phyloP scores from a whole-genome alignment of 306 rosid genomes.

The Pyrus communis region DNA sequence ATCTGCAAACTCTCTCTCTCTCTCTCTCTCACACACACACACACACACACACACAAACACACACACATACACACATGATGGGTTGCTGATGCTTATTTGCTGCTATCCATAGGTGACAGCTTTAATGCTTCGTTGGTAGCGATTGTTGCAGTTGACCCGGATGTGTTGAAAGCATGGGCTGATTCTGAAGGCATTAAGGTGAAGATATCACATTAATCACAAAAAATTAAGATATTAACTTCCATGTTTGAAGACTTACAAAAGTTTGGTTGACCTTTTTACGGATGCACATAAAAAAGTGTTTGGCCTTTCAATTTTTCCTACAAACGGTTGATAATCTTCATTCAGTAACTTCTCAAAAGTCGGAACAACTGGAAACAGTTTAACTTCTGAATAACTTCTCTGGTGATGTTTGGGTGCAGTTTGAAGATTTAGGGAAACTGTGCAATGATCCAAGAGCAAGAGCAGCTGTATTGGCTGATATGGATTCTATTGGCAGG shows the following conservation, averaged over 20 bases:
- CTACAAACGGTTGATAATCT: background rate
- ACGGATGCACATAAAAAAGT: background rate
- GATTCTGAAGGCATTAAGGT: constrained; percentile 72
- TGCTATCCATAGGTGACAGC: constrained; percentile 70
- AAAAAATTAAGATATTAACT: background rate
- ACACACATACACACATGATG: no score
- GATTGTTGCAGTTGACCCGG: constrained; percentile 72
- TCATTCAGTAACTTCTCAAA: background rate
- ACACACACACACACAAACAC: no score
- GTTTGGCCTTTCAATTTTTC: background rate
- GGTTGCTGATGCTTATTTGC: constrained; percentile 24
- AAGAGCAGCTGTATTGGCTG: constrained; percentile 75
- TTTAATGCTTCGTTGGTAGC: constrained; percentile 80
- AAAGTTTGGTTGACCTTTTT: background rate
- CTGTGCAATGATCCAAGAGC: constrained; percentile 82
- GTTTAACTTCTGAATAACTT: background rate
- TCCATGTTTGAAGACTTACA: background rate
- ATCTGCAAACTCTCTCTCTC: background rate
- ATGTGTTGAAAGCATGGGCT: constrained; percentile 78
- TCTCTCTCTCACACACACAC: background rate
- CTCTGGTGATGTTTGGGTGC: constrained; percentile 21
- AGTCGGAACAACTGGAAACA: background rate
- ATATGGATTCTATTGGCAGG: constrained; percentile 77
- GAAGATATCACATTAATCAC: constrained; percentile 5
- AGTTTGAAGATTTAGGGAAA: constrained; percentile 58